Base-by-base conservation (phyloP, 2,329 filamentous ascomycete species). In the Aspergillus clavatus region DNA sequence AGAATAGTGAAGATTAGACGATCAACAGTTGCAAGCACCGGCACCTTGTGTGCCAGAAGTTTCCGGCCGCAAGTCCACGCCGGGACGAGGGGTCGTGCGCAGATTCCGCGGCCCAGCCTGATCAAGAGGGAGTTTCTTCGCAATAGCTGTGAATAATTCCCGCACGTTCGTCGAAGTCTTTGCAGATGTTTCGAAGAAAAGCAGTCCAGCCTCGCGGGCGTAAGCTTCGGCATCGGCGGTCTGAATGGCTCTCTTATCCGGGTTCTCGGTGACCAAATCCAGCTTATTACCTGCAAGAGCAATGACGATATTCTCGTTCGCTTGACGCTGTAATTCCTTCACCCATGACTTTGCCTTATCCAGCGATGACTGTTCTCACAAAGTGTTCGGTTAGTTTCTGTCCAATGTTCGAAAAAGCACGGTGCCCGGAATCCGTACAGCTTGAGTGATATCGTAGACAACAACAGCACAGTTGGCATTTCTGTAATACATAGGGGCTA, bases 281-380 rank as follows among this genome's bases (percentile, higher is more conserved):
- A 95, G 78, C 75, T 98, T 97, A 79, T 98, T 98, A 53, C 93
- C 93, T 42, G 91, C 93, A 35, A 98, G 83, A 38, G 93, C 93
- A 64, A 98, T 98, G 71, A 98, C 90, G 70, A 98, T 98, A 73
- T 97, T 97, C 73, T 98, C 93, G 76, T 97, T 98, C 52, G 94
- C 93, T 74, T 98, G 93, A 66, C 93, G 85, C 72, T 98, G 93
- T 44, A 98, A 83, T 69, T 98, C 93, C 75, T 97, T 97, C 48
- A 98, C 91, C 93, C 93, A 98, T 36, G 90, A 87, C 73, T 98
- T 98, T 59, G 94, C 94, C 78, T 98, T 98, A 72, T 98, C 94
- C 63, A 98, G 78, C 38, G 93, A 98, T 55, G 90, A 82, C 93
- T 98, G 46, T 57, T 53, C 29, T 28, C 16, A 40, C 18, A 45